Percentiles rank a stretch among this genome's conserved stretches.
Conservation (phyloP, 495 filamentous ascomycete genomes). For the Aspergillus homomorphus region DNA sequence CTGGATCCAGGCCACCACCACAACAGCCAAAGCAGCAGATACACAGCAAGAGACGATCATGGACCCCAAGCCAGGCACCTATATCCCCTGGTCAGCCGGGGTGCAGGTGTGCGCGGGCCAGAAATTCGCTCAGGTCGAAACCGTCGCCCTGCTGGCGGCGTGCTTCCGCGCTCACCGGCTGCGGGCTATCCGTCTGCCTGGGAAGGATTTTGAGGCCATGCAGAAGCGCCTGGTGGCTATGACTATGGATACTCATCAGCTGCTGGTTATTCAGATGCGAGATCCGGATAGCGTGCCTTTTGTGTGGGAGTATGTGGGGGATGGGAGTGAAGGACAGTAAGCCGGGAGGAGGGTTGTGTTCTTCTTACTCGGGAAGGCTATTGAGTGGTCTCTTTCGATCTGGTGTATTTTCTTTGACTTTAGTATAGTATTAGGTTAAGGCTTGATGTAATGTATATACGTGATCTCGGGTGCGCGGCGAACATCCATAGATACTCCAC, state of each 20-base stretch:
- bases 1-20: neutral
- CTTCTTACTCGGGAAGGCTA: no score
- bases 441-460: no score
- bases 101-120: constrained; percentile 2
- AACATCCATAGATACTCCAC: no score
- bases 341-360: no score
- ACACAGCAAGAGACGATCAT: neutral
- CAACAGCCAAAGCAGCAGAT: neutral
- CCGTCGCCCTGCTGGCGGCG: constrained; percentile 1
- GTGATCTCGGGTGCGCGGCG: no score
- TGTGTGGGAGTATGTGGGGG: no score
- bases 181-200: neutral
- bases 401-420: no score
- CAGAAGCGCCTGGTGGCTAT: neutral
- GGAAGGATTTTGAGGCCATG: neutral
- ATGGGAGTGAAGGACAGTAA: no score
- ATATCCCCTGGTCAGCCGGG: constrained; percentile 6
- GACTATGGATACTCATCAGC: neutral
- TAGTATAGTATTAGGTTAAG: no score
- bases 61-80: neutral
- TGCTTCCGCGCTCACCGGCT: constrained; percentile 2
- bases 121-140: constrained; percentile 10
- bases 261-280: neutral
- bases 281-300: constrained; percentile 18
- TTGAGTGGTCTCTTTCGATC: no score